Conservation (phyloP, 2,329 filamentous ascomycete species). For the Pleurostoma richardsiae region DNA sequence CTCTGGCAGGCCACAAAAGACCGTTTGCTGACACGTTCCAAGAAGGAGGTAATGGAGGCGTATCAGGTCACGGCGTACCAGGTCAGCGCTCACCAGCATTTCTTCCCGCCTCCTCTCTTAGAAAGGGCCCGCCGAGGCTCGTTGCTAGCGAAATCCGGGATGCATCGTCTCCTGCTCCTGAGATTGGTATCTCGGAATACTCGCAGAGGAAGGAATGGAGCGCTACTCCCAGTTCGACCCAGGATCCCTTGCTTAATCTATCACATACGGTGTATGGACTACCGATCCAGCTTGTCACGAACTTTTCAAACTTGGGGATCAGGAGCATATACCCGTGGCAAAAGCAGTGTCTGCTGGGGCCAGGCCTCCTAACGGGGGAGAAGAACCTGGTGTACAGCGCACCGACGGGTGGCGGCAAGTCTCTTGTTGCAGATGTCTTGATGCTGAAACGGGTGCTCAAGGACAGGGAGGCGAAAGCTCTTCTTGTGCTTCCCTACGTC, state of each 20-base stretch:
- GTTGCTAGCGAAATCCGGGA: slow-evolving; percentile 39
- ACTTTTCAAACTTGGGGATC: slow-evolving; percentile 64
- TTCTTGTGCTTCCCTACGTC: slow-evolving; percentile 72
- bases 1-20: slow-evolving; percentile 18
- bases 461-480: slow-evolving; percentile 58
- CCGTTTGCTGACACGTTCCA: slow-evolving; percentile 5
- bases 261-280: slow-evolving; percentile 60
- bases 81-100: not conserved
- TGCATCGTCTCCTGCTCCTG: slow-evolving; percentile 1
- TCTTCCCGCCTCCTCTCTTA: slow-evolving; percentile 5
- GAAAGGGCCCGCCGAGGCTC: slow-evolving; percentile 11
- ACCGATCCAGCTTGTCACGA: slow-evolving; percentile 53
- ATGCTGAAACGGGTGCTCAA: slow-evolving; percentile 69
- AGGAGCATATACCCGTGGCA: slow-evolving; percentile 75
- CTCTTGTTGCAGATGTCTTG: slow-evolving; percentile 66
- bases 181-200: slow-evolving; percentile 39
- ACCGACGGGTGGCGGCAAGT: slow-evolving; percentile 74
- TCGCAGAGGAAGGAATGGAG: slow-evolving; percentile 48
- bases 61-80: too few species aligned
- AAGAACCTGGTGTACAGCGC: slow-evolving; percentile 75
- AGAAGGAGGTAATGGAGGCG: too few species aligned
- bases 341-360: slow-evolving; percentile 65
- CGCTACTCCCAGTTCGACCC: slow-evolving; percentile 46
- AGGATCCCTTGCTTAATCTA: slow-evolving; percentile 55
- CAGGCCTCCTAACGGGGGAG: slow-evolving; percentile 58